Evolutionary conservation across 2,329 filamentous ascomycete genomes (phyloP).

Genomic region (Trichoderma harzianum): DNA sequence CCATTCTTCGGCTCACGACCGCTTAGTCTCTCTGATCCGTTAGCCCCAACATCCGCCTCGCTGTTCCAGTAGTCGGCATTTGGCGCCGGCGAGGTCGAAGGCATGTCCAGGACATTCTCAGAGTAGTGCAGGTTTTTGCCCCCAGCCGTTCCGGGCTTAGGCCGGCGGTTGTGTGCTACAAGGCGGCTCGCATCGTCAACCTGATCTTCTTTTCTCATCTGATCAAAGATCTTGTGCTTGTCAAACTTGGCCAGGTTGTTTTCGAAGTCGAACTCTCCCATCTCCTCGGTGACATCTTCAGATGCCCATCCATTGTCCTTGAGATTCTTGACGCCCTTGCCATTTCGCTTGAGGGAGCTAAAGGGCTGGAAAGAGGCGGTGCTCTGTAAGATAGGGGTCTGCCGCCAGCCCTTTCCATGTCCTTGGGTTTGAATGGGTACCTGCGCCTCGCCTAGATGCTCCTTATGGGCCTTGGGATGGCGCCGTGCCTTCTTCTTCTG

Average conservation of each 20-base stretch:
- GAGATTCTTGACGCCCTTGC: constrained; percentile 41
- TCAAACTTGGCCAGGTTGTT: constrained; percentile 90
- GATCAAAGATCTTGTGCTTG: constrained; percentile 85
- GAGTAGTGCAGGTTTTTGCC: constrained; percentile 90
- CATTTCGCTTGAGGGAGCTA: constrained; percentile 56
- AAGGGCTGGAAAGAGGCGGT: constrained; percentile 62
- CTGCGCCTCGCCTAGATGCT: constrained; percentile 27
- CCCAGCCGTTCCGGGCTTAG: constrained; percentile 66
- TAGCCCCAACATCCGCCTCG: constrained; percentile 62
- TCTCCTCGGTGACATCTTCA: constrained; percentile 91
- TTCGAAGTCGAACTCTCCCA: constrained; percentile 93
- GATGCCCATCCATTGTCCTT: constrained; percentile 86
- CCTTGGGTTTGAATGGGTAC: constrained; percentile 26
- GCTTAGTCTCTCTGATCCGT: constrained; percentile 45
- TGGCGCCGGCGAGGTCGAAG: constrained; percentile 32
- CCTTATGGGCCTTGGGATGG: constrained; percentile 33
- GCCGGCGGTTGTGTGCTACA: constrained; percentile 78
- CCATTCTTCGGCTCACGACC: constrained; percentile 51
- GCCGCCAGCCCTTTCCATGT: constrained; percentile 55
- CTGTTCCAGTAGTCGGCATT: constrained; percentile 67
- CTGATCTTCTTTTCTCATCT: constrained; percentile 84
- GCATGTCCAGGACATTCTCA: constrained; percentile 80
- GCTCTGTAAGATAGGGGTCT: constrained; percentile 59
- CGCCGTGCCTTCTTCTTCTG: constrained; percentile 34
- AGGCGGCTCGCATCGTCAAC: constrained; percentile 88